Conservation (phyloP, 495 filamentous ascomycete genomes). For the Annulohypoxylon bovei region DNA sequence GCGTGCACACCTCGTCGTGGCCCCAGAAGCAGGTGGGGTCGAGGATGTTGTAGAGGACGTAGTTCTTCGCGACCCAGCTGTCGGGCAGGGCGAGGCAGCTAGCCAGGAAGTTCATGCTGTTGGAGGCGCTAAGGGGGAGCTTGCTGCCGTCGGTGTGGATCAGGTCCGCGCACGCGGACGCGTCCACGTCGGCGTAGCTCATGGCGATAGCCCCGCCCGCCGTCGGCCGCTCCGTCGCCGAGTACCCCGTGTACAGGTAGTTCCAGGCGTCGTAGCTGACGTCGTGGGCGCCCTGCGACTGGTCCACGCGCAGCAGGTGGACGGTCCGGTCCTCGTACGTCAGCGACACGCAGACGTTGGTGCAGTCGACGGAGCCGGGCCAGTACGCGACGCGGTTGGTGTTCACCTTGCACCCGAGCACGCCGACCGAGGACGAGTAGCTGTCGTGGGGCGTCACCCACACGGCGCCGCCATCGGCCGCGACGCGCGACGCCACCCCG, state of each 20-base stretch:
- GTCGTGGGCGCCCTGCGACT: slow-evolving; percentile 59
- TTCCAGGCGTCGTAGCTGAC: slow-evolving; percentile 64
- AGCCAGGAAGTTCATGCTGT: slow-evolving; percentile 61
- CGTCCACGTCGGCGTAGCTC: slow-evolving; percentile 52
- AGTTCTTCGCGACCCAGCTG: slow-evolving; percentile 56
- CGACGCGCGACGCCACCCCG: slow-evolving; percentile 33
- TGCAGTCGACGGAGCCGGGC: slow-evolving; percentile 58
- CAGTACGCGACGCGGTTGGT: slow-evolving; percentile 61
- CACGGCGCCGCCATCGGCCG: slow-evolving; percentile 48
- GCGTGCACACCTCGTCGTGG: slow-evolving; percentile 54
- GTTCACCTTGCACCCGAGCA: slow-evolving; percentile 61
- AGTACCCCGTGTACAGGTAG: slow-evolving; percentile 56
- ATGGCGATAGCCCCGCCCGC: slow-evolving; percentile 56
- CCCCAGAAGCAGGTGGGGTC: slow-evolving; percentile 57
- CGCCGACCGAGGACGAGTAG: slow-evolving; percentile 60
- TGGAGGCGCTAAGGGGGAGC: slow-evolving; percentile 59
- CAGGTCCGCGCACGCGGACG: slow-evolving; percentile 50
- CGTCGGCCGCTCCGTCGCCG: slow-evolving; percentile 55
- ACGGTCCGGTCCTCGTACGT: slow-evolving; percentile 54
- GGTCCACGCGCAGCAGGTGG: slow-evolving; percentile 58
- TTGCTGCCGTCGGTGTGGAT: slow-evolving; percentile 55
- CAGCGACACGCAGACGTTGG: slow-evolving; percentile 57
- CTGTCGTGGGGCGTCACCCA: slow-evolving; percentile 62
- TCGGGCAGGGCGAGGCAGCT: slow-evolving; percentile 54
- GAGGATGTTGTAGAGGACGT: slow-evolving; percentile 57